These are phyloP conservation scores for Chlorella sp. DNA, from an alignment of 139 green algal genomes.

Conservation along the genomic window DNA sequence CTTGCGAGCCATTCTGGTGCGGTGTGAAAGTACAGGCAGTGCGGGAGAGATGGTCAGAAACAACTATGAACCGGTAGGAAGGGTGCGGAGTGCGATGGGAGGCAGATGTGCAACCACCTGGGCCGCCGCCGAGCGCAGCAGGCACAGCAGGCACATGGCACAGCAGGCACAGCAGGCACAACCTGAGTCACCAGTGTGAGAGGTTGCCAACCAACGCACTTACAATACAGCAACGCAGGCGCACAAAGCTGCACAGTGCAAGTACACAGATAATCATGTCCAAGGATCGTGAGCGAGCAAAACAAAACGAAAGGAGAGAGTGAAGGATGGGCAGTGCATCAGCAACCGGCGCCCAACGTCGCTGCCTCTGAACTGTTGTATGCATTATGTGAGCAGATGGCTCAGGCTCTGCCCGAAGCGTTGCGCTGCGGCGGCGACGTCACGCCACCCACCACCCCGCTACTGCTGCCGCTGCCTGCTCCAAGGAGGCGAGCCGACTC, in stretches of 20 bases:
- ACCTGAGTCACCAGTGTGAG: too few relatives aligned
- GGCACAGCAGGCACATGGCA: neutral
- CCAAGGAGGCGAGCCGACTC: constrained; percentile 2
- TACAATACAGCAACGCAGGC: too few relatives aligned
- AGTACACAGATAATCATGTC: too few relatives aligned
- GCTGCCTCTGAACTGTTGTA: too few relatives aligned
- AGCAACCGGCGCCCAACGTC: too few relatives aligned
- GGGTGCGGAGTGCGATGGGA: neutral
- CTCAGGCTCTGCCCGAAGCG: neutral
- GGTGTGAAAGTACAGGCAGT: neutral
- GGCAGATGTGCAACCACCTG: neutral
- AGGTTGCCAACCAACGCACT: too few relatives aligned
- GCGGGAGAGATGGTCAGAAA: neutral
- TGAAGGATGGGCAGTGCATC: too few relatives aligned
- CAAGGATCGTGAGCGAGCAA: too few relatives aligned
- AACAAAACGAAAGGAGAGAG: too few relatives aligned
- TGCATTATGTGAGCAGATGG: too few relatives aligned
- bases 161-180: neutral
- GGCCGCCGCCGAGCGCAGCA: neutral
- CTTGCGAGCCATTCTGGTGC: neutral
- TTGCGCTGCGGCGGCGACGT: neutral
- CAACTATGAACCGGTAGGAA: neutral
- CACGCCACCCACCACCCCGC: neutral
- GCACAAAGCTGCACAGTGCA: too few relatives aligned
- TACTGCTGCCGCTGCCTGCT: neutral